These are phyloP conservation scores for Nannochloris sp. DNA, from an alignment of 139 green algal genomes.

Conservation along the genomic window DNA sequence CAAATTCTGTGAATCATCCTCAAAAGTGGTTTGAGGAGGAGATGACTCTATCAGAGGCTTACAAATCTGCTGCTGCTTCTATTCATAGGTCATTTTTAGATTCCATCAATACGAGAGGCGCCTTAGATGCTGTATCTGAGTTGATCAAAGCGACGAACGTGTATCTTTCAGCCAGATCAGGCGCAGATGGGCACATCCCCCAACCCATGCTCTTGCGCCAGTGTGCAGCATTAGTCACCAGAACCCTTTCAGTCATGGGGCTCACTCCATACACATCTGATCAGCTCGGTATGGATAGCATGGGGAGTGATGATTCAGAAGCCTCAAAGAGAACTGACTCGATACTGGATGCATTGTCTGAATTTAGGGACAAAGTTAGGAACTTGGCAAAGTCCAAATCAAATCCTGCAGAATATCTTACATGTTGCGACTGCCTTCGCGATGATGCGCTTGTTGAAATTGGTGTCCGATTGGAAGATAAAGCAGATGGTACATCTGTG, in stretches of 20 bases:
- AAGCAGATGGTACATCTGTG: conserved; percentile 56
- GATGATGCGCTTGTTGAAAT: conserved; percentile 79
- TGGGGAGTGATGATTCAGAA: conserved; percentile 4
- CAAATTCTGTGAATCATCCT: conserved; percentile 1
- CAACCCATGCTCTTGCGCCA: conserved; percentile 70
- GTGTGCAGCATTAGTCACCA: conserved; percentile 62
- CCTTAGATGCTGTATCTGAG: conserved; percentile 64
- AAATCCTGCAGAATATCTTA: conserved; percentile 44
- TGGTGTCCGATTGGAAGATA: conserved; percentile 88
- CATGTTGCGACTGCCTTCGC: conserved; percentile 62
- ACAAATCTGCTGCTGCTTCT: conserved; percentile 27
- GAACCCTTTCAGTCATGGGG: conserved; percentile 76
- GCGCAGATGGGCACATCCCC: conserved; percentile 21
- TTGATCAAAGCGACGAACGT: conserved; percentile 75
- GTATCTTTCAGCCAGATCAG: conserved; percentile 60
- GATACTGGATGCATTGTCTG: conserved; percentile 64
- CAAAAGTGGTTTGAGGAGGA: conserved; percentile 47
- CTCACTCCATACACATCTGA: conserved; percentile 42
- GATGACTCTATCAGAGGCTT: conserved; percentile 31
- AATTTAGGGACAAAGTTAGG: conserved; percentile 71
- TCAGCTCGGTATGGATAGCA: conserved; percentile 34
- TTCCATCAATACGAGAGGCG: conserved; percentile 85
- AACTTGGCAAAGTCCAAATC: conserved; percentile 8
- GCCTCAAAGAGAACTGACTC: conserved; percentile 5
- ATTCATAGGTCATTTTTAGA: conserved; percentile 77